Evolutionary conservation across 768 basidiomycete species (phyloP).

Genomic region (Dioszegia aurantiaca): DNA sequence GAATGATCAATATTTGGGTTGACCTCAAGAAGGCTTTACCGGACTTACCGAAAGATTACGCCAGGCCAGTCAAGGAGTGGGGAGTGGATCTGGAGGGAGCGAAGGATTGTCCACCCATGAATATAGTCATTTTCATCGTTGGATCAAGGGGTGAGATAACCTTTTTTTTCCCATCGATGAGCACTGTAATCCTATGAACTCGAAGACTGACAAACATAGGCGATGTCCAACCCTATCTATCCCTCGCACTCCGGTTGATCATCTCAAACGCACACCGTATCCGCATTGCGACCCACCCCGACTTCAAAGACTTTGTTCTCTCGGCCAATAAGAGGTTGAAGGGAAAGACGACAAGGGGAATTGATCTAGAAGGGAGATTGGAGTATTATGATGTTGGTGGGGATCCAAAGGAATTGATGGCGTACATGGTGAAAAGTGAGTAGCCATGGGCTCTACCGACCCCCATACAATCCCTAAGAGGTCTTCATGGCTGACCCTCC

Average conservation of each 20-base stretch:
- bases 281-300: conserved; percentile 64
- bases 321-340: conserved; percentile 52
- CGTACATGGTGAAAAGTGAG: conserved; percentile 70
- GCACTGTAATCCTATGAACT: neutral
- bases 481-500: no score
- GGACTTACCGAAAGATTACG: conserved; percentile 58
- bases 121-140: conserved; percentile 67
- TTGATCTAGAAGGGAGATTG: conserved; percentile 47
- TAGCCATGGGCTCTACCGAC: no score
- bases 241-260: conserved; percentile 58
- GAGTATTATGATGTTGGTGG: conserved; percentile 66
- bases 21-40: conserved; percentile 58
- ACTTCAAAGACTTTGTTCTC: conserved; percentile 60
- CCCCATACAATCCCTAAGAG: no score
- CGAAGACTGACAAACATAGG: conserved; percentile 51
- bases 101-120: conserved; percentile 53
- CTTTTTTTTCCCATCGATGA: no score
- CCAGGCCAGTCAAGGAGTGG: conserved; percentile 58
- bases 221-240: conserved; percentile 67
- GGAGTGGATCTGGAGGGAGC: conserved; percentile 50
- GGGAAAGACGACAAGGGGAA: conserved; percentile 29
- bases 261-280: conserved; percentile 61
- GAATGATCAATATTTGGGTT: conserved; percentile 50
- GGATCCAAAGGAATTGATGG: conserved; percentile 65
- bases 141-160: conserved; percentile 60